Evolutionary conservation across 1,284 basidiomycete genomes (phyloP).

Genomic region (Sporisorium iseilematis-ciliati): DNA sequence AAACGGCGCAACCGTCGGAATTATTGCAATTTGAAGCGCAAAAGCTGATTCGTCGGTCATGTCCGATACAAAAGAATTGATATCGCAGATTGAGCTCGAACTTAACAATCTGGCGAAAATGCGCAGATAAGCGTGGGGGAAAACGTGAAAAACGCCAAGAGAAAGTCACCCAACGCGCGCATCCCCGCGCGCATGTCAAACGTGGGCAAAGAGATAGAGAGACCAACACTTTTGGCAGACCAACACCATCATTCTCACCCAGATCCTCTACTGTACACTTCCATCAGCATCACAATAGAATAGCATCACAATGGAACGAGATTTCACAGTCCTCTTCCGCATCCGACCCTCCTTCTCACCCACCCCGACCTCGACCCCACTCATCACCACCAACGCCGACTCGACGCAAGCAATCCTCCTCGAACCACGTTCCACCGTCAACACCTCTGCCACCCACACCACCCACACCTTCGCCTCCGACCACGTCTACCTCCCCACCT

Average conservation of each 20-base stretch:
- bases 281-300: too few relatives aligned
- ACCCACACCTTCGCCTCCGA: slow-evolving; percentile 24
- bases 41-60: slow-evolving; percentile 24
- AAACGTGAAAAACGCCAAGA: neutral
- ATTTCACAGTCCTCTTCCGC: slow-evolving; percentile 40
- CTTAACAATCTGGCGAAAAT: neutral
- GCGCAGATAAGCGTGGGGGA: neutral
- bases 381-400: slow-evolving; percentile 5
- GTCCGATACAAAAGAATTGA: slow-evolving; percentile 8
- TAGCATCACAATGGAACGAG: slow-evolving; percentile 33
- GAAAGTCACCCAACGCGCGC: slow-evolving; percentile 8
- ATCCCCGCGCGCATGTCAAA: neutral
- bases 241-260: slow-evolving; percentile 7
- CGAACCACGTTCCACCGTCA: slow-evolving; percentile 21
- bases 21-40: neutral
- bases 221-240: slow-evolving; percentile 9
- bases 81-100: neutral
- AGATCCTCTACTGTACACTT: too few relatives aligned
- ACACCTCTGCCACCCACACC: slow-evolving; percentile 5
- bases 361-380: neutral
- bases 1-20: slow-evolving; percentile 15
- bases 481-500: slow-evolving; percentile 11
- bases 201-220: neutral
- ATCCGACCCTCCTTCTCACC: slow-evolving; percentile 25
- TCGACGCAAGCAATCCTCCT: slow-evolving; percentile 8